Base-by-base conservation (phyloP, 331 rosid genomes). In the Malus hybrid region DNA sequence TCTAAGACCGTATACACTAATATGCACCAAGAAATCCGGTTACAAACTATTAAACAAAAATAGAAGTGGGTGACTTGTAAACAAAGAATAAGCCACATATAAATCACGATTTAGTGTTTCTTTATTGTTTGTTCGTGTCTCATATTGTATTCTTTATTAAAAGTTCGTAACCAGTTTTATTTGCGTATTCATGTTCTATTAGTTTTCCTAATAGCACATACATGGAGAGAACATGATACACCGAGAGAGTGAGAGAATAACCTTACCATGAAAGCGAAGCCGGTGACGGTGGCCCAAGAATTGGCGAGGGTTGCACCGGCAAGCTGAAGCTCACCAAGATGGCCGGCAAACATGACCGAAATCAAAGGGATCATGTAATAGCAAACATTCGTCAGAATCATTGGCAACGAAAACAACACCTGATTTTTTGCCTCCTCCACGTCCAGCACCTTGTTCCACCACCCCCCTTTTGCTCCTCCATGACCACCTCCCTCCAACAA, bases 261-360 rank as follows among this genome's bases (percentile, higher is more conserved):
- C 39, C 74, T 73, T 86, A 91, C 96, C 98, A 90, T 85, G 67
- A 90, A 74, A 8, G 96, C 90, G 4, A 71, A 73, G n/a, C 98
- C 98, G 0, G 95, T 88, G 78, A 87, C 95, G 59, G 54, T 78
- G 50, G 89, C 88, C 95, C 97, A 91, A 0, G 97, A 91, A 48
- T 88, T 91, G 14, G 92, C 97, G 8, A 94, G 95, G 61, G 96
- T 87, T 5, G 95, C 77, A 24, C 91, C 96, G 31, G 97, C 98
- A 70, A 93, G 97, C 57, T 88, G 85, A 69, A 85, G 92, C 15
- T 86, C 80, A 22, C 98, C 98, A 6, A 93, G 90, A 75, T 91
- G 98, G 44, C 98, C 98, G 59, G 90, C 96, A 66, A 91, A 88
- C 98, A 91, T 93, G 81, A 90, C 95, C 13, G 98, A 88, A 18